These are phyloP conservation scores for Malus hybrid DNA, from an alignment of 331 rosid genomes.

Conservation along the genomic window DNA sequence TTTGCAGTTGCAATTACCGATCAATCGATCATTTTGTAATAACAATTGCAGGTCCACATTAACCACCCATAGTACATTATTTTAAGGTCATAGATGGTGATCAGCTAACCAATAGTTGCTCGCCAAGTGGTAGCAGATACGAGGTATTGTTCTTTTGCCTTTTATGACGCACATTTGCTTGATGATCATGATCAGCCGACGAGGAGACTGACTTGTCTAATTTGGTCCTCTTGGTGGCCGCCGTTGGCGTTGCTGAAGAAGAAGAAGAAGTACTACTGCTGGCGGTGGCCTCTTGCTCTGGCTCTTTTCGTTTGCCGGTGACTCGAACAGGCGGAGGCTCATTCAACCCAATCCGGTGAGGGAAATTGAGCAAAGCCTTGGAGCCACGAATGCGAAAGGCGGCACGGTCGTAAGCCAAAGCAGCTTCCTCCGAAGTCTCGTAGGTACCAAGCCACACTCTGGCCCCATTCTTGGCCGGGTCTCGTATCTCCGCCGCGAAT, in stretches of 20 bases:
- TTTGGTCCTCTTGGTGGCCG: background rate
- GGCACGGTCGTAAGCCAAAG: slow-evolving; percentile 38
- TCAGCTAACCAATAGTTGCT: slow-evolving; percentile 8
- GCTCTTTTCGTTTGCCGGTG: slow-evolving; percentile 21
- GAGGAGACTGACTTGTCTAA: background rate
- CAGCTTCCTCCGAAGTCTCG: slow-evolving; percentile 40
- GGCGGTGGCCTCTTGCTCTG: background rate
- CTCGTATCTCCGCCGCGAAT: slow-evolving; percentile 41
- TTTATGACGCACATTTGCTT: background rate
- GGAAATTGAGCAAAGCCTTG: slow-evolving; percentile 38
- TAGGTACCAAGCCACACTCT: slow-evolving; percentile 44
- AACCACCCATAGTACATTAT: background rate
- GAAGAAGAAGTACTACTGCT: background rate
- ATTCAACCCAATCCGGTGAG: slow-evolving; percentile 26
- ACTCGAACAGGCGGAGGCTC: slow-evolving; percentile 32
- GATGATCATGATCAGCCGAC: background rate
- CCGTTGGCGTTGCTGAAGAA: background rate
- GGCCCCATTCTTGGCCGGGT: slow-evolving; percentile 30
- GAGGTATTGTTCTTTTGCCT: background rate
- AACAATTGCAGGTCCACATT: background rate
- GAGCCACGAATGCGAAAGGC: slow-evolving; percentile 33
- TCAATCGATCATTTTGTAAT: background rate
- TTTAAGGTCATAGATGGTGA: background rate
- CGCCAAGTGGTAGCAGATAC: slow-evolving; percentile 4
- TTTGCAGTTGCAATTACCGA: background rate